Evolutionary conservation across 1,284 basidiomycete genomes (phyloP), one percentile per base, ranked within the genome.

Genomic region (Wolfiporia cocos): DNA sequence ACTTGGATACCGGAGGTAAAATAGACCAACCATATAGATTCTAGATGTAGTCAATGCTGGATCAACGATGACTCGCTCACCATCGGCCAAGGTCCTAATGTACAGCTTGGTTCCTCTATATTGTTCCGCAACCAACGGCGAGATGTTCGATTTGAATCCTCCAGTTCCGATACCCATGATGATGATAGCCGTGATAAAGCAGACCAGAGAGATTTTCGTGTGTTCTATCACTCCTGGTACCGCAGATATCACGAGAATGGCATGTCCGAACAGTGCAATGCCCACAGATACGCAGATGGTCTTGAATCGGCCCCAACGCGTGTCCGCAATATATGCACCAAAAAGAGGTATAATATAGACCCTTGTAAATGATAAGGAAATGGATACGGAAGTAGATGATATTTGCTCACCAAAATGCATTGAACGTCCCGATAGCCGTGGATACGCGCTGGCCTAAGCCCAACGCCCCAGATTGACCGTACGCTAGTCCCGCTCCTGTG

Each of bases 11-110:
- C 41, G 20, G 32, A 19, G 30, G 11, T 22, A n/a, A 20, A 21
- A 20, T 32, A 22, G 29, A 17, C 62, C 32, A 47, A 80, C 79
- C 81, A 86, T 83, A 61, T 85, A 89, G 32, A 86, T 77, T 41
- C 81, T 71, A 10, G 79, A 68, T 3, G 79, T 71, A 1, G 92
- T 93, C 54, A 85, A 54, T 0, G 69, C 59, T 0, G 91, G 92
- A 59, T 93, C 89, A 26, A 92, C 77, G 48, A 93, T 81, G 41
- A 93, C 87, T 26, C 80, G 70, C 61, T 91, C 84, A 34, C 89
- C 89, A 17, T 59, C 66, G 48, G 69, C 73, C 2, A 71, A 73
- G 3, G 70, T 74, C 3, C 56, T 43, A 23, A 86, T 63, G 56
- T 79, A 83, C 12, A 72, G 63, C 49, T 72, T 81, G 28, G 68